Conservation (phyloP, 345 rosid genomes). For the Acer negundo region DNA sequence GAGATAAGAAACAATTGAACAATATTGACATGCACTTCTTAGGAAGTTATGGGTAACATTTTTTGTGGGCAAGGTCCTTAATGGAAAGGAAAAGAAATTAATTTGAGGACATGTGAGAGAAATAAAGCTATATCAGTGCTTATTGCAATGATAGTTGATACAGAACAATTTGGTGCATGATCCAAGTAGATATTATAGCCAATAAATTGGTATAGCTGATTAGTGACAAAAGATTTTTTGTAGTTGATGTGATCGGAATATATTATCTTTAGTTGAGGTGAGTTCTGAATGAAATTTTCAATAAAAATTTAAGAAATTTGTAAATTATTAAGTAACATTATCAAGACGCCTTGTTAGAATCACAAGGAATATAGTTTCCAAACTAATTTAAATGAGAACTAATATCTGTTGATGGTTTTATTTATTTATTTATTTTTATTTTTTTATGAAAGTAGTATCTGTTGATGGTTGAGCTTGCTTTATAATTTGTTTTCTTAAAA, state of each 20-base stretch:
- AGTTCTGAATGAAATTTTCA: neutral
- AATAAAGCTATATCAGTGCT: neutral
- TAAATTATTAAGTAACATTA: neutral
- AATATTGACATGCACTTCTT: neutral
- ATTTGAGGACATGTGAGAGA: neutral
- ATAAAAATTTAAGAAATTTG: neutral
- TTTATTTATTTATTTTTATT: too few species aligned
- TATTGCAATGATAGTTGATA: neutral
- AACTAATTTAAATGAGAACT: neutral
- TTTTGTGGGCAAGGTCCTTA: neutral
- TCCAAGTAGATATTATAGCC: neutral
- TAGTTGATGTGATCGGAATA: neutral
- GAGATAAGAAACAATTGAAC: neutral
- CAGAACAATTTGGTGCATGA: neutral
- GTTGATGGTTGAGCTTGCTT: neutral
- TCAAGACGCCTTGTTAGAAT: neutral
- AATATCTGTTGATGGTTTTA: neutral
- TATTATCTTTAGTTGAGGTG: neutral
- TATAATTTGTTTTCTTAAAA: neutral
- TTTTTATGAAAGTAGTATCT: neutral
- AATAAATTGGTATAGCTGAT: neutral
- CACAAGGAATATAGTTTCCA: neutral
- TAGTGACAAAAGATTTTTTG: neutral
- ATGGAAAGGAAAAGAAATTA: neutral
- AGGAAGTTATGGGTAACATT: neutral